These are phyloP conservation scores for Dioszegia hungarica DNA, from an alignment of 768 basidiomycete species.

Conservation along the genomic window DNA sequence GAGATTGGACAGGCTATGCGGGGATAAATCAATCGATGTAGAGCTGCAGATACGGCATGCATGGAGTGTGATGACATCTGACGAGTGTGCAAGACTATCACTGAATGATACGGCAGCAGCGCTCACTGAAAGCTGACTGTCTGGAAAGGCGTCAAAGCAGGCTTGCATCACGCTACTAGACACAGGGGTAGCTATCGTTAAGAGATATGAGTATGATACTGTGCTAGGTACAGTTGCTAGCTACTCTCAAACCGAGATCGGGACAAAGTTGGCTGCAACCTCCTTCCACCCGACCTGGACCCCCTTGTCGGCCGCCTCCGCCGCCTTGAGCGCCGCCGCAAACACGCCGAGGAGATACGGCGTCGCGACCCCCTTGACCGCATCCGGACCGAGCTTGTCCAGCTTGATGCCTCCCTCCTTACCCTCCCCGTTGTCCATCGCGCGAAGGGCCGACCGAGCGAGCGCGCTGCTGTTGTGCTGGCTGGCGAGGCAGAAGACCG, in stretches of 20 bases:
- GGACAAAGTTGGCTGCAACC: conserved; percentile 14
- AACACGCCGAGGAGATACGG: conserved; percentile 12
- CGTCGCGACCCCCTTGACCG: not conserved
- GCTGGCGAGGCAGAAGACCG: conserved; percentile 13
- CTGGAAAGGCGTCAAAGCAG: no score
- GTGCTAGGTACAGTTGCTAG: no score
- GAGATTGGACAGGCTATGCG: conserved; percentile 56
- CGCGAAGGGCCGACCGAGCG: conserved; percentile 9
- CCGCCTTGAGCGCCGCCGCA: not conserved
- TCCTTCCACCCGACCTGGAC: conserved; percentile 7
- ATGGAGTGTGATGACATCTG: no score
- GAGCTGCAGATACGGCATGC: no score
- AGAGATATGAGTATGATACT: no score
- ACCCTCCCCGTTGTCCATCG: not conserved
- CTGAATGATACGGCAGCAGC: no score
- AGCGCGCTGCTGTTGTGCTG: conserved; percentile 9
- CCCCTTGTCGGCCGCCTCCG: not conserved
- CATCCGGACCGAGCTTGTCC: not conserved
- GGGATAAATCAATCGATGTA: not conserved
- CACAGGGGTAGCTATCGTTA: no score
- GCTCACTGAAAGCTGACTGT: no score
- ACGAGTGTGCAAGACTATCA: no score
- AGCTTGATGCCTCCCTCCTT: not conserved
- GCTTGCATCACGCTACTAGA: no score
- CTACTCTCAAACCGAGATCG: not conserved